Percentiles rank a stretch among this genome's conserved stretches.
phyloP scores from a whole-genome alignment of 176 grass and related monocot genomes.

The Sorghum bicolor region DNA sequence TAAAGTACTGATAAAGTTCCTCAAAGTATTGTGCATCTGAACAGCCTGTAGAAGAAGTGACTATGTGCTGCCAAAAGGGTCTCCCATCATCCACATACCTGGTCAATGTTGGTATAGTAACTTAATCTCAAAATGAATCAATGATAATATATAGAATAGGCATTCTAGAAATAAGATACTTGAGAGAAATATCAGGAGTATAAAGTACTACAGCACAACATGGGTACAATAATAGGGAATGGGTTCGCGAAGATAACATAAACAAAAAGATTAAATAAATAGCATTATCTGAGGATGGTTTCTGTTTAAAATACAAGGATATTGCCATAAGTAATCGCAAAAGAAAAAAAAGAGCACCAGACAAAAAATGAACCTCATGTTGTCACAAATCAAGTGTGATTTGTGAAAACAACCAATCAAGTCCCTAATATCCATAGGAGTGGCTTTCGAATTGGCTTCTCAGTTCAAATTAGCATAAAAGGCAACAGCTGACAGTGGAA shows the following conservation, averaged over 20 bases:
- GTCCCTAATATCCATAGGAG: neutral
- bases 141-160: neutral
- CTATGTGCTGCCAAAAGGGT: conserved; percentile 77
- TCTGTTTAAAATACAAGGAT: neutral
- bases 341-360: neutral
- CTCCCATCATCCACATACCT: conserved; percentile 88
- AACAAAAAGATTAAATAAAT: neutral
- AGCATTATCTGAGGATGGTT: neutral
- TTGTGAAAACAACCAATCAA: neutral
- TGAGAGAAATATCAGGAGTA: neutral
- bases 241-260: neutral
- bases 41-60: conserved; percentile 76
- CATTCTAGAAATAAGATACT: neutral
- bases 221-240: neutral
- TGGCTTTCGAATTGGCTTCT: neutral
- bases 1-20: conserved; percentile 81
- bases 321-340: neutral
- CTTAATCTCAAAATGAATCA: neutral
- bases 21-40: conserved; percentile 77
- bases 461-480: neutral
- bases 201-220: neutral
- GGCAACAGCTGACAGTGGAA: neutral
- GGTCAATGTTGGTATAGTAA: conserved; percentile 5
- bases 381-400: neutral
- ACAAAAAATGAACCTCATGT: neutral